Base-by-base conservation (phyloP, 768 basidiomycete species). In the Candolleomyces aberdarensis region DNA sequence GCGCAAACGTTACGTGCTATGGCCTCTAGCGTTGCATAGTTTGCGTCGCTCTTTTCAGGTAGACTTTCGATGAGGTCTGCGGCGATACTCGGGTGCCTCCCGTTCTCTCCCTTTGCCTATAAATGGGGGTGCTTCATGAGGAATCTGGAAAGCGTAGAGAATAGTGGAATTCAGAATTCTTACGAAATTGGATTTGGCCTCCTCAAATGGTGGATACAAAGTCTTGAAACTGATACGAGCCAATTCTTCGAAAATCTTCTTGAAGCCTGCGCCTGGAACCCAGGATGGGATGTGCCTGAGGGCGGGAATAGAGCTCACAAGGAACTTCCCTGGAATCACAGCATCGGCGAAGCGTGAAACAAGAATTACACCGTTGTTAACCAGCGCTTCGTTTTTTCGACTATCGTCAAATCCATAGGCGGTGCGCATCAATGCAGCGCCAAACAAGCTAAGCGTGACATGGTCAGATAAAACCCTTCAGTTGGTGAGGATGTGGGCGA, bases 231-330 rank as follows among this genome's bases (percentile, higher is more conserved):
- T 59, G 9, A 60, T 3, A 2, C 6, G 19, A 15, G 59, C 51
- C 26, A 57, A 29, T 31, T 59, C 48, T 15, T 39, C 51, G 46
- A 61, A 79, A 57, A 72, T 72, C 26, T 64, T 57, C 64, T 81
- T 77, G 74, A 82, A 83, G 0, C 63, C 63, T 9, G 80, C 78
- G 11, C 81, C 80, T 4, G 81, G 82, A 51, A 82, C 66, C 82
- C 81, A 81, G 14, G 72, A 66, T 1, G 82, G 82, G 41, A 83
- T 67, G 58, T 80, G 66, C 48, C 74, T 73, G 60, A 83, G 73
- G 75, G 56, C 14, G 26, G 48, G 40, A 1, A 63, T 60, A 9
- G 58, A 46, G 48, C 70, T 69, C 13, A 68, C 70, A 4, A 64
- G 58, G 31, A 64, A 69, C 0, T 61, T 60, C 14, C 63, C 66